These are phyloP conservation scores for Trametes cinnabarina DNA, from an alignment of 768 basidiomycete genomes.

Conservation along the genomic window DNA sequence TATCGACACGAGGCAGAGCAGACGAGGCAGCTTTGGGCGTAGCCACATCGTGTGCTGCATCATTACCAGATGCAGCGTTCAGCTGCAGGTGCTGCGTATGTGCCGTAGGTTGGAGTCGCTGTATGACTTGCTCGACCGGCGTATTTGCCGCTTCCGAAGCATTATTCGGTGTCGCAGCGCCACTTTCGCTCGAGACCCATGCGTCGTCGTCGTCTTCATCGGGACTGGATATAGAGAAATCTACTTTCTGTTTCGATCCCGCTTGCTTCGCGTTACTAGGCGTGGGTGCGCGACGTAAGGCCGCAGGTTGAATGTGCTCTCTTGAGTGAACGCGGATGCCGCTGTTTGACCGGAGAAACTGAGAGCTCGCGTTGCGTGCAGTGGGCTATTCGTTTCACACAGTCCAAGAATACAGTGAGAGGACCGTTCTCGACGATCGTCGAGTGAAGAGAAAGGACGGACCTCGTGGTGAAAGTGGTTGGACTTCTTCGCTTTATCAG, in stretches of 20 bases:
- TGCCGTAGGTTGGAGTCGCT: constrained; percentile 9
- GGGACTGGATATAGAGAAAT: constrained; percentile 58
- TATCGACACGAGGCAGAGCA: constrained; percentile 25
- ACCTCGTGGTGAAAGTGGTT: constrained; percentile 44
- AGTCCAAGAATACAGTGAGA: neutral
- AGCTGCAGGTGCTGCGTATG: constrained; percentile 7
- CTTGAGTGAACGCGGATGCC: constrained; percentile 26
- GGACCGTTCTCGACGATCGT: constrained; percentile 6
- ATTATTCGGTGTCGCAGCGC: constrained; percentile 61
- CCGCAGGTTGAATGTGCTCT: constrained; percentile 25
- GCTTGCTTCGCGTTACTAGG: constrained; percentile 14
- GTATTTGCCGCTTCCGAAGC: constrained; percentile 43
- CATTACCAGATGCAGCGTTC: constrained; percentile 22
- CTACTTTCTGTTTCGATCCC: constrained; percentile 40
- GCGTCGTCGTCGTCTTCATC: constrained; percentile 59
- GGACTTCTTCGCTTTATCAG: constrained; percentile 55
- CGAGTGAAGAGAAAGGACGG: constrained; percentile 22
- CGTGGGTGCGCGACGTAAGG: constrained; percentile 24
- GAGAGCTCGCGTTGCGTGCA: constrained; percentile 22
- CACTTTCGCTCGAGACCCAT: constrained; percentile 79
- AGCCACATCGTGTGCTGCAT: constrained; percentile 23
- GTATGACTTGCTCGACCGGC: constrained; percentile 25
- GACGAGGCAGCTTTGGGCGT: constrained; percentile 31
- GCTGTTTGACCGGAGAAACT: constrained; percentile 25
- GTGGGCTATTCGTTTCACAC: constrained; percentile 17